Evolutionary conservation across 2,329 filamentous ascomycete genomes (phyloP).

Genomic region (Phialophora chinensis): DNA sequence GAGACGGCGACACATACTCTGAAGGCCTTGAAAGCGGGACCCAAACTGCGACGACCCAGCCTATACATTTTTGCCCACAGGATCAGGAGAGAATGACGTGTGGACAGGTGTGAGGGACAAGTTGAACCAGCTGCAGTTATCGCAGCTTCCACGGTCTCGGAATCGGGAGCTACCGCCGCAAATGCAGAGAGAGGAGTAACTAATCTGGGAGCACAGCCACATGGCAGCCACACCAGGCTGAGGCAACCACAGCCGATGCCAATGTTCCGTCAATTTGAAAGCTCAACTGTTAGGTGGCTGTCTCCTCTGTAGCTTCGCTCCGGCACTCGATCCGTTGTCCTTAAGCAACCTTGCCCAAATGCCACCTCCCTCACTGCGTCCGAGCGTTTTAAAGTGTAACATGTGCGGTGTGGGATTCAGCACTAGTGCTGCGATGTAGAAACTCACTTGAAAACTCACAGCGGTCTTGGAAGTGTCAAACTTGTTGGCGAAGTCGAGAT

Average conservation of each 20-base stretch:
- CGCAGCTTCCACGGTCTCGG: conserved; percentile 19
- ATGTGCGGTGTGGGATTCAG: neutral
- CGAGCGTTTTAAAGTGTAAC: neutral
- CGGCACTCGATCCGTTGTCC: neutral
- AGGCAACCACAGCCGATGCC: conserved; percentile 2
- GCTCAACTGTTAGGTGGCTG: neutral
- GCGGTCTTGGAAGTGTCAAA: neutral
- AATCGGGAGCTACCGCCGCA: conserved; percentile 2
- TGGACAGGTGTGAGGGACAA: conserved; percentile 19
- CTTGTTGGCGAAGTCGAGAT: too few relatives aligned
- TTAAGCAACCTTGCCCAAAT: neutral
- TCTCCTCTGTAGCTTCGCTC: neutral
- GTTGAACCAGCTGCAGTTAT: conserved; percentile 20
- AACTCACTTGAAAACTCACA: neutral
- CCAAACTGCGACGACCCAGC: conserved; percentile 39
- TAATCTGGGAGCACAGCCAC: neutral
- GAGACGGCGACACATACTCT: conserved; percentile 27
- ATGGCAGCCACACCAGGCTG: neutral
- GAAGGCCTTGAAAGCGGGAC: conserved; percentile 35
- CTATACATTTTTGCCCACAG: conserved; percentile 38
- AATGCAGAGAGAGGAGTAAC: conserved; percentile 7
- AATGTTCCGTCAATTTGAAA: too few relatives aligned
- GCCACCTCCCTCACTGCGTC: neutral
- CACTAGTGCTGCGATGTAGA: neutral
- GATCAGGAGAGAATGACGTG: conserved; percentile 16